phyloP scores from a whole-genome alignment of 2,329 filamentous ascomycete species.

The Hypoxylon sp. region DNA sequence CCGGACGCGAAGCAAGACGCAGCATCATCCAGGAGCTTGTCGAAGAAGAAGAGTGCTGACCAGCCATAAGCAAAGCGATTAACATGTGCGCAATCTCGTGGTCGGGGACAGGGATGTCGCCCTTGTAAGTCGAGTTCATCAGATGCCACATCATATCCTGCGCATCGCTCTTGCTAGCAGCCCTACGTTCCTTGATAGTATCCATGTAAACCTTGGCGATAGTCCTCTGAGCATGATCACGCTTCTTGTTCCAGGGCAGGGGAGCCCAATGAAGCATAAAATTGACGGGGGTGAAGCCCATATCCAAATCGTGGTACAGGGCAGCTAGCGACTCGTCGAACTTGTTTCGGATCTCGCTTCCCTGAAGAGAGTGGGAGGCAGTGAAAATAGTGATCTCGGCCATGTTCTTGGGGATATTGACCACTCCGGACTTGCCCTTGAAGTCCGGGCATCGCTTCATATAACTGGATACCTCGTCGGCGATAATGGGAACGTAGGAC shows the following conservation, averaged over 20 bases:
- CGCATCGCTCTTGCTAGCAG: conserved; percentile 61
- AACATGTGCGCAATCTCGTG: conserved; percentile 91
- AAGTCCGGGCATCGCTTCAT: conserved; percentile 75
- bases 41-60: conserved; percentile 88
- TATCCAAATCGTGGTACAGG: conserved; percentile 89
- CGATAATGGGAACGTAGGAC: conserved; percentile 82
- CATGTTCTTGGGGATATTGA: conserved; percentile 80
- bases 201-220: conserved; percentile 86
- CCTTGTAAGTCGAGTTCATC: conserved; percentile 87
- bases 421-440: conserved; percentile 74
- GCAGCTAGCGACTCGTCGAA: conserved; percentile 85
- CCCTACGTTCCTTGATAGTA: conserved; percentile 79
- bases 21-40: conserved; percentile 88
- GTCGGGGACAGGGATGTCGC: conserved; percentile 82
- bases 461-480: conserved; percentile 78
- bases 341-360: conserved; percentile 81
- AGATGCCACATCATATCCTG: conserved; percentile 91
- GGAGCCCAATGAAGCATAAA: conserved; percentile 91
- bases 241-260: conserved; percentile 86
- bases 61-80: conserved; percentile 93
- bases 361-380: conserved; percentile 86
- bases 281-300: conserved; percentile 90
- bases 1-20: conserved; percentile 79
- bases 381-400: conserved; percentile 92
- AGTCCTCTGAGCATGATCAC: conserved; percentile 82